phyloP scores from a whole-genome alignment of 1,139 yeast genomes.

The Nakaseomyces nivariensis region DNA sequence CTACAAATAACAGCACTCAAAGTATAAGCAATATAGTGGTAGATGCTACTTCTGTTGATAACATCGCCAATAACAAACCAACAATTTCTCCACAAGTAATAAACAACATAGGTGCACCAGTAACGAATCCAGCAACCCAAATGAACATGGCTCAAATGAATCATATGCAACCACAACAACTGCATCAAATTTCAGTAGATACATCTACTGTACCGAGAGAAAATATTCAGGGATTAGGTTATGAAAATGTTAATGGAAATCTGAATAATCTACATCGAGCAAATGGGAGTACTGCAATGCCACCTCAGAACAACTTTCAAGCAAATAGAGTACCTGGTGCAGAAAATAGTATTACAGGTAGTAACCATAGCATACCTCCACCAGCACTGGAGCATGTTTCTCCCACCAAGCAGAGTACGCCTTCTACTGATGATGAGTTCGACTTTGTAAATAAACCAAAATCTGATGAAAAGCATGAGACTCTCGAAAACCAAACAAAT shows the following conservation, averaged over 20 bases:
- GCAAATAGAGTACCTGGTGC: no score
- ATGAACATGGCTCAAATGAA: neutral
- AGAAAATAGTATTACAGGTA: no score
- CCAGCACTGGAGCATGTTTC: neutral
- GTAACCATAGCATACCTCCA: no score
- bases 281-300: no score
- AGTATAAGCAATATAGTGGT: neutral
- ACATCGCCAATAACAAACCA: neutral
- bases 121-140: neutral
- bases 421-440: neutral
- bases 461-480: neutral
- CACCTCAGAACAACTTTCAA: no score
- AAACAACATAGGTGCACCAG: neutral
- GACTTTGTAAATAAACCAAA: neutral
- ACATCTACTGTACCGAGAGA: no score
- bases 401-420: neutral
- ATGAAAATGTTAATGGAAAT: neutral
- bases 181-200: neutral
- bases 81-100: neutral
- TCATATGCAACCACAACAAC: neutral
- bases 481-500: neutral
- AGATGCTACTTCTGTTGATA: neutral
- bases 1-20: neutral
- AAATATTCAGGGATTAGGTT: neutral
- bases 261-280: no score